Base-by-base conservation (phyloP, 192 early-diverging fungal species). In the Coemansia sp. region DNA sequence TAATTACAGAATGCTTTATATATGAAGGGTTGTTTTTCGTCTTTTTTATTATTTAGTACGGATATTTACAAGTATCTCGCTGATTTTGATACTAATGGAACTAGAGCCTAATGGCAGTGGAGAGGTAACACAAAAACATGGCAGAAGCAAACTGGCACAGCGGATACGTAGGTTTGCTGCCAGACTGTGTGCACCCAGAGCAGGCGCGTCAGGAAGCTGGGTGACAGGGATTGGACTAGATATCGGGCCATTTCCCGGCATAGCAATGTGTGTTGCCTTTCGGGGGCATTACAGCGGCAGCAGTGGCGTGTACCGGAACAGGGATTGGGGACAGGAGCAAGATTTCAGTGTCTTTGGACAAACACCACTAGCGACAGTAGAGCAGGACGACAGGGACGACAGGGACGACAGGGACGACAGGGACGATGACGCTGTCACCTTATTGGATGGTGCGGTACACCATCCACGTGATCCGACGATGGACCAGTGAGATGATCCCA, bases 201-300 rank as follows among this genome's bases (percentile, higher is more conserved):
- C 17, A 3, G 30, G 55, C 16, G 16, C 14, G 8, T 30, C 32
- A 14, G 55, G 16, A 35, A 35, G 7, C 32, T 58, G 55, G 55
- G 55, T 33, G 0, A 33, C 55, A 35, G 55, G 17, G 6, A 23
- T 58, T 16, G 16, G 30, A 9, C 6, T 58, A 7, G 55, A 33
- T 8, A 58, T 58, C 9, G 55, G 65, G 52, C 65, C 65, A 33
- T 66, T 66, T 55, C 65, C 65, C 0, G 65, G 65, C 21, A 66
- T 66, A 38, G 49, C 33, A n/a, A 66, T 66, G 50, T 55, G 50
- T 16, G 65, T 66, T 16, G 49, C 65, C 4, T 64, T 55, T 35
- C 35, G 49, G 52, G 47, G 50, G 10, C 19, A 39, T 23, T 37
- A 37, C 23, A 11, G 42, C 42, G 16, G 42, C n/a, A n/a, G 47